These are phyloP conservation scores for Heliosperma pusillum DNA, from an alignment of 148 eudicot genomes.

Conservation along the genomic window DNA sequence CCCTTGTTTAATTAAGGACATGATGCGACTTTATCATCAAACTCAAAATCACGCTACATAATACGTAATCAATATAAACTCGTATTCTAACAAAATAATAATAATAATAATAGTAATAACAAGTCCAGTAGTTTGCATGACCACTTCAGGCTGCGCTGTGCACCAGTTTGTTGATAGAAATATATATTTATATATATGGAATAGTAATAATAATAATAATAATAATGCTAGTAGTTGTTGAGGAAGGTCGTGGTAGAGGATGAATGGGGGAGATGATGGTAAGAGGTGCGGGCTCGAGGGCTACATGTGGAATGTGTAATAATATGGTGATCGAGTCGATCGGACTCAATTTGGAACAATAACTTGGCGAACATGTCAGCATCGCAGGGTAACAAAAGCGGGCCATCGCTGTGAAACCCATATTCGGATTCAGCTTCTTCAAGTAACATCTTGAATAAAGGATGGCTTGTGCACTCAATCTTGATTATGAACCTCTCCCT, in stretches of 20 bases:
- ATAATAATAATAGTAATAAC: too few relatives aligned
- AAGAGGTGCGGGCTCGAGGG: not conserved
- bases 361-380: constrained; percentile 49
- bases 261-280: not conserved
- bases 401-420: constrained; percentile 57
- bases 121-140: too few relatives aligned
- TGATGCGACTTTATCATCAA: too few relatives aligned
- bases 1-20: too few relatives aligned
- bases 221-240: not conserved
- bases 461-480: constrained; percentile 51
- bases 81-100: too few relatives aligned
- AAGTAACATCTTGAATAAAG: constrained; percentile 49
- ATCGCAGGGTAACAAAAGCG: constrained; percentile 63
- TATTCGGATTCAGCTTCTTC: constrained; percentile 72
- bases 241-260: not conserved
- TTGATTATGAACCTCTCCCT: constrained; percentile 65
- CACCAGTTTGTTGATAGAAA: too few relatives aligned
- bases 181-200: too few relatives aligned
- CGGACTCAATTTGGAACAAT: not conserved
- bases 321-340: not conserved
- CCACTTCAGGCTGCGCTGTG: too few relatives aligned
- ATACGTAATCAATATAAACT: too few relatives aligned
- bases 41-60: too few relatives aligned
- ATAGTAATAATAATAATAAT: too few relatives aligned
- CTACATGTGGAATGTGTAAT: not conserved